Evolutionary conservation across 805 yeast species (phyloP), one percentile per base, ranked within the genome.

Genomic region (Yamadazyma endophytica): DNA sequence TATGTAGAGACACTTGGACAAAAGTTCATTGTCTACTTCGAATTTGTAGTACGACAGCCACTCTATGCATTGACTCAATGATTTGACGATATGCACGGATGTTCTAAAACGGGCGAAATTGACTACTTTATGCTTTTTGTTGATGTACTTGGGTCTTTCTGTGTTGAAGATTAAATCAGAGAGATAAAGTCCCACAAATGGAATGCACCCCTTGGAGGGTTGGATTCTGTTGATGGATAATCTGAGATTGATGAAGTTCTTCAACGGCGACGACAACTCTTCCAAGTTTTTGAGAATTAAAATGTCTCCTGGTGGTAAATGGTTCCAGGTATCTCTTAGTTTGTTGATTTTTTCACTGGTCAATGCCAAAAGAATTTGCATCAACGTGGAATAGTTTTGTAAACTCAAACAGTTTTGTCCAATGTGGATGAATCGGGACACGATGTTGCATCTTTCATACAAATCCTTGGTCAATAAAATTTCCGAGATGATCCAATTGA

Each of bases 401-500:
- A 82, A 51, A 9, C 59, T 58, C 26, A 70, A 68, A 53, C 96
- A 81, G 43, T 78, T 75, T 35, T 79, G 79, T 0, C 96, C 97
- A 33, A 90, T 62, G 45, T 86, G 95, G 36, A 90, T 86, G 47
- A 84, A 87, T 43, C 90, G 68, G n/a, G 87, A 79, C n/a, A 89
- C 73, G 1, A 89, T 71, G 34, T 75, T 68, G 25, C 78, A 75
- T 42, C 90, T 68, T 43, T 85, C 74, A 3, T 63, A 65, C 16
- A 73, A 64, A 25, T 70, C 62, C 34, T 67, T 68, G 7, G 96
- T 86, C 38, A 90, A 61, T 11, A 87, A 55, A 33, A 92, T 75
- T 60, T 90, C 96, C 0, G 96, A 85, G 20, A 85, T 77, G 24
- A 89, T 79, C 97, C 97, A 90, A 46, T 85, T 86, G 5, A 85